A percentile compares a stretch with the other conserved stretches of the same genome.
Evolutionary conservation across 1,284 basidiomycete genomes (phyloP).

Genomic region (Tilletia setariae): DNA sequence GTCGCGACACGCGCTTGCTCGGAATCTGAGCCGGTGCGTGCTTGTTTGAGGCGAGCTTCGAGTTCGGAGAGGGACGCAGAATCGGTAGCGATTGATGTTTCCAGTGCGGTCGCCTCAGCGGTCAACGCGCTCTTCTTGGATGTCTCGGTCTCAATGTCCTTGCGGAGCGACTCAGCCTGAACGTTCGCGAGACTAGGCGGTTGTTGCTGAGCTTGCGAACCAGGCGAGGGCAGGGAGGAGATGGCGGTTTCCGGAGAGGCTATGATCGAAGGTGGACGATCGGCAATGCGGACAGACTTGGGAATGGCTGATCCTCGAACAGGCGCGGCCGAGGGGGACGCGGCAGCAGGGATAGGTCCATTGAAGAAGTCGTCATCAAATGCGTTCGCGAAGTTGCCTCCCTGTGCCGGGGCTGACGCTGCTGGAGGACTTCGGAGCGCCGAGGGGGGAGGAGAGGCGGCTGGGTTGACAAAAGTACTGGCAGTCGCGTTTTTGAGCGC

Average conservation of each 20-base stretch:
- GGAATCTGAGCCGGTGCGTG: slow-evolving; percentile 71
- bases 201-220: background rate
- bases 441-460: slow-evolving; percentile 56
- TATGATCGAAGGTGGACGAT: slow-evolving; percentile 7
- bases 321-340: slow-evolving; percentile 11
- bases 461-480: slow-evolving; percentile 51
- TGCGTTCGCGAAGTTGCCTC: slow-evolving; percentile 15
- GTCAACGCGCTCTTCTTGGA: slow-evolving; percentile 20
- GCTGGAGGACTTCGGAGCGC: background rate
- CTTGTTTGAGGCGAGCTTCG: slow-evolving; percentile 50
- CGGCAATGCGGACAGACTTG: slow-evolving; percentile 11
- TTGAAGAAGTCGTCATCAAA: slow-evolving; percentile 48
- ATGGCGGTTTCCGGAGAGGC: slow-evolving; percentile 1
- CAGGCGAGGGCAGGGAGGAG: background rate
- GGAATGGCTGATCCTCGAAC: background rate
- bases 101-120: slow-evolving; percentile 23
- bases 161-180: background rate
- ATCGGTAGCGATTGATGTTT: slow-evolving; percentile 31
- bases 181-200: background rate
- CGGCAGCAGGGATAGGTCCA: slow-evolving; percentile 24
- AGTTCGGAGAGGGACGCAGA: slow-evolving; percentile 41
- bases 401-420: background rate
- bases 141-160: slow-evolving; percentile 34
- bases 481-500: slow-evolving; percentile 27
- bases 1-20: slow-evolving; percentile 73